A percentile compares a stretch with the other conserved stretches of the same genome.
Conservation (phyloP, 305 asterid genomes). For the Fraxinus paxiana region DNA sequence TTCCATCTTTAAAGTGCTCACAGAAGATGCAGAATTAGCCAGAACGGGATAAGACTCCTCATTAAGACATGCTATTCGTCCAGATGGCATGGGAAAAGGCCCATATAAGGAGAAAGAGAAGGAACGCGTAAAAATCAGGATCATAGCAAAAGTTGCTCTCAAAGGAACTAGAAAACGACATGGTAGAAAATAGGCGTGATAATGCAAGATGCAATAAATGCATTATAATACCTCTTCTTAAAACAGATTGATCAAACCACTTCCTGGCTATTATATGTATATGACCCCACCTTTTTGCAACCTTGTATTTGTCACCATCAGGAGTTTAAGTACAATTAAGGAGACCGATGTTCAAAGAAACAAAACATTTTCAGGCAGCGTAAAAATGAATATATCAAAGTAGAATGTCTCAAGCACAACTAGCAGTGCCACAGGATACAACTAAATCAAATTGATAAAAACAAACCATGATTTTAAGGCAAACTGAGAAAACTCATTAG, state of each 20-base stretch:
- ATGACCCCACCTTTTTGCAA: conserved; percentile 83
- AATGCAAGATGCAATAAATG: conserved; percentile 23
- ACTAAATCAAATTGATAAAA: conserved; percentile 8
- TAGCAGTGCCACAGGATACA: conserved; percentile 4
- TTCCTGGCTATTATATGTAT: conserved; percentile 57
- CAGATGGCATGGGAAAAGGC: conserved; percentile 22
- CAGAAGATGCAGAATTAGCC: conserved; percentile 44
- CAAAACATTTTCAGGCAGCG: neutral
- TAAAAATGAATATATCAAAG: conserved; percentile 9
- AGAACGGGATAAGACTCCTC: conserved; percentile 89
- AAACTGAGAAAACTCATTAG: conserved; percentile 10
- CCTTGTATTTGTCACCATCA: conserved; percentile 87
- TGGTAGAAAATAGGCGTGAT: conserved; percentile 20
- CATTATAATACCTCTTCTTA: conserved; percentile 70
- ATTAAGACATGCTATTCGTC: conserved; percentile 65
- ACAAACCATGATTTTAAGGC: conserved; percentile 15
- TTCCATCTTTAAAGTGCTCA: conserved; percentile 43
- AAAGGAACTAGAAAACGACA: conserved; percentile 12
- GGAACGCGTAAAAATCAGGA: conserved; percentile 25
- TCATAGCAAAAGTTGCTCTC: conserved; percentile 15
- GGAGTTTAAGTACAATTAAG: conserved; percentile 73
- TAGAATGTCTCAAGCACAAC: conserved; percentile 1
- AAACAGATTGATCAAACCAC: conserved; percentile 88
- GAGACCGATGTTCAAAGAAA: conserved; percentile 30
- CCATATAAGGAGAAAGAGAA: conserved; percentile 24